Base-by-base conservation (phyloP, 805 yeast species). In the Torulaspora gathmanii region DNA sequence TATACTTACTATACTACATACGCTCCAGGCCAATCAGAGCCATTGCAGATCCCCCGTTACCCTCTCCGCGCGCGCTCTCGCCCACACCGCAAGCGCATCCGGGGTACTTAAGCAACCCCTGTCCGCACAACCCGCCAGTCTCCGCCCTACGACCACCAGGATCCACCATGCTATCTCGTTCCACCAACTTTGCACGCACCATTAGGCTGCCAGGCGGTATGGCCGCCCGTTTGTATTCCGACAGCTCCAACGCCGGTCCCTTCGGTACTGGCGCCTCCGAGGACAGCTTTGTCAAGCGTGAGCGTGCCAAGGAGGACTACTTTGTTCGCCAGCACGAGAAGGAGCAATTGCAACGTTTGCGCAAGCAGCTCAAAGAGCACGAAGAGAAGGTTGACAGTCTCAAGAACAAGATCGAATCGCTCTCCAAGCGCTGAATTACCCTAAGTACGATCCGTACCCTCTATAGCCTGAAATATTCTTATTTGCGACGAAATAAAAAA, bases 241-340 rank as follows among this genome's bases (percentile, higher is more conserved):
- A 76, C 56, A 85, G 85, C 44, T 73, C 82, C 54, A 73, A 82
- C 40, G 85, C 85, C 52, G 68, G 80, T 33, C 72, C 77, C 50
- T 77, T 85, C 59, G 57, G 57, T 3, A 67, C 75, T 40, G 74
- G 69, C 40, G 77, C 75, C 42, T 65, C 74, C 40, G 70, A 73
- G 37, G 86, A 83, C 59, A 71, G 82, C 49, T 83, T 84, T 71
- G 72, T 78, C 58, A 87, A 89, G 67, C 89, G 95, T 68, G 99
- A 93, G 76, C 83, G 79, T 71, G 96, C 96, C 52, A 82, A 82
- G 64, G 99, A 91, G 74, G 88, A 84, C 65, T 75, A 73, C 60
- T 90, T 81, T 73, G 74, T 89, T 69, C 86, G 80, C 70, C 82
- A 87, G 72, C 95, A 85, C 65, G 96, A 91, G 74, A 84, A 83